Evolutionary conservation across 352 stramenopile genomes (phyloP).

Genomic region (Phytopythium ostracodes): DNA sequence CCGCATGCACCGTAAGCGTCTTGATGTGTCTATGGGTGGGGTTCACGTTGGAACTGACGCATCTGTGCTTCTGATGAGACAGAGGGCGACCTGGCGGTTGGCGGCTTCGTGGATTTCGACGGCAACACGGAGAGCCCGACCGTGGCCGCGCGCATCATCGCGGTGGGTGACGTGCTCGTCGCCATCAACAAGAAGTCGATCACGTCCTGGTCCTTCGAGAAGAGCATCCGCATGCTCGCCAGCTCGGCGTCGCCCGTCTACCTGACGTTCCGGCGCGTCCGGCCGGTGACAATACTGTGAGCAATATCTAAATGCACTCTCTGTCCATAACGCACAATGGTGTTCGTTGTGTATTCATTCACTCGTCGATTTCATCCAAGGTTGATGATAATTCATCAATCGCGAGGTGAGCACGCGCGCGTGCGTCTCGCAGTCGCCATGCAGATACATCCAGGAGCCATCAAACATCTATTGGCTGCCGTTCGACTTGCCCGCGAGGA

Average conservation of each 20-base stretch:
- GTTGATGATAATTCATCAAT: background rate
- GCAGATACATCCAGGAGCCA: background rate
- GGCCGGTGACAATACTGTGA: constrained; percentile 62
- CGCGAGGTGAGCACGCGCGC: too few relatives aligned
- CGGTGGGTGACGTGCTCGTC: constrained; percentile 70
- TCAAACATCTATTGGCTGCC: constrained; percentile 1
- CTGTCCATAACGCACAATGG: background rate
- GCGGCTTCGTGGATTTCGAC: constrained; percentile 81
- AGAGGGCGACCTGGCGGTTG: constrained; percentile 78
- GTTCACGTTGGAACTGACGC: constrained; percentile 9
- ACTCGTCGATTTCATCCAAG: background rate
- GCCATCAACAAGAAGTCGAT: constrained; percentile 89
- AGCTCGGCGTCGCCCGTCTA: constrained; percentile 79
- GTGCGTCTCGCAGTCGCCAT: too few relatives aligned
- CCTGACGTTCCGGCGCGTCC: constrained; percentile 71
- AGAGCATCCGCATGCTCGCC: constrained; percentile 81
- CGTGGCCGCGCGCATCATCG: constrained; percentile 72
- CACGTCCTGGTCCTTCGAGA: constrained; percentile 82
- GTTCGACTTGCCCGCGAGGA: constrained; percentile 37
- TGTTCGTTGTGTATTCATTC: background rate
- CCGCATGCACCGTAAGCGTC: constrained; percentile 73
- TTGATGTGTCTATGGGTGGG: too few relatives aligned
- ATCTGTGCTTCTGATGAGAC: constrained; percentile 6
- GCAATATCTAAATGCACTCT: background rate
- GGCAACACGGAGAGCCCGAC: constrained; percentile 77